phyloP scores from a whole-genome alignment of 148 eudicot genomes.

The Rhododendron kiyosumense region DNA sequence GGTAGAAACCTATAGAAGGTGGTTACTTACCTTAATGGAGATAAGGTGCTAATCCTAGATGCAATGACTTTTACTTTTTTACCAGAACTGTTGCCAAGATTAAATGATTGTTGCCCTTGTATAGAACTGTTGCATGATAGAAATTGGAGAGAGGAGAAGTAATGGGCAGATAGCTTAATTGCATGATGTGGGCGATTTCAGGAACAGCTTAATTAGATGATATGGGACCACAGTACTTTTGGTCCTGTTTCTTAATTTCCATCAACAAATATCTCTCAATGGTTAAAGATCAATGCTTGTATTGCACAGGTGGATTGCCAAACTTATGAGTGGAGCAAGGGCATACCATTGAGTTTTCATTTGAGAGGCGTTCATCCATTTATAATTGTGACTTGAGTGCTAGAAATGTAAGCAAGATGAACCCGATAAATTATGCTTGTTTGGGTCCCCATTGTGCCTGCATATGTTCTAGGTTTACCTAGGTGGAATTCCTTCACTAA shows the following conservation, averaged over 20 bases:
- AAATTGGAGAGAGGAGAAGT: background rate
- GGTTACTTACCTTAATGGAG: background rate
- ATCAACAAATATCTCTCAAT: background rate
- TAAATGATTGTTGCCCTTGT: background rate
- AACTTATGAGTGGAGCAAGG: background rate
- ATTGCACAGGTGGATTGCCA: background rate
- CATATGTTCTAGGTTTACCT: background rate
- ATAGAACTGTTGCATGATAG: background rate
- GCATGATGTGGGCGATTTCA: background rate
- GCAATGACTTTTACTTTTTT: background rate
- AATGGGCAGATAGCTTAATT: background rate
- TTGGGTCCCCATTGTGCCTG: background rate
- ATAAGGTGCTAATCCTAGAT: background rate
- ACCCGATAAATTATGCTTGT: background rate
- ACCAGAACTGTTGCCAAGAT: background rate
- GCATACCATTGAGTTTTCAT: background rate
- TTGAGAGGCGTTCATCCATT: background rate
- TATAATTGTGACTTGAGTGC: background rate
- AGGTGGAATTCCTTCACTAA: background rate
- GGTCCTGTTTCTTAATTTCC: background rate
- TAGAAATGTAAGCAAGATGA: background rate
- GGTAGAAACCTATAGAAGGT: background rate
- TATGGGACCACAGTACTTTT: background rate
- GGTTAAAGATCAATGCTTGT: background rate
- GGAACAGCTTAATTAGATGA: background rate